These are phyloP conservation scores for Teratosphaeria viscida DNA, from an alignment of 2,329 filamentous ascomycete species.

Conservation along the genomic window DNA sequence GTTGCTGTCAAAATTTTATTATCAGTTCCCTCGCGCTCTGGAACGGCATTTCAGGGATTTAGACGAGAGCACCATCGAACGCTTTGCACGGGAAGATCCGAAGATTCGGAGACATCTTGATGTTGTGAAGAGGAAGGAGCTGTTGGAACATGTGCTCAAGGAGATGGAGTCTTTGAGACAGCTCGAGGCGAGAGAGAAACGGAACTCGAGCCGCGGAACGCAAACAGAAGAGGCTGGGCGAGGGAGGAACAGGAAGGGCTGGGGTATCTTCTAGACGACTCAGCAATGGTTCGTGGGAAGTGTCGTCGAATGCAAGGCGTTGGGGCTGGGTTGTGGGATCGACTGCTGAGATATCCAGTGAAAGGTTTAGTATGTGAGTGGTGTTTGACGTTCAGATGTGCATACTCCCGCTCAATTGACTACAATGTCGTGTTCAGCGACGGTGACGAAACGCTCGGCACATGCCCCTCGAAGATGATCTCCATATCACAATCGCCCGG, in stretches of 20 bases:
- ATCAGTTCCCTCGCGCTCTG: constrained; percentile 85
- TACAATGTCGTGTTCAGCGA: neutral
- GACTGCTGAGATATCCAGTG: neutral
- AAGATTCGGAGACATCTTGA: constrained; percentile 84
- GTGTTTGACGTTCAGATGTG: neutral
- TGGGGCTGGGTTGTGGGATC: neutral
- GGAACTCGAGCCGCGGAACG: constrained; percentile 33
- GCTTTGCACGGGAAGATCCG: constrained; percentile 85
- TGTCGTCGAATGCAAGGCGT: neutral
- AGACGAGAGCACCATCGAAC: constrained; percentile 65
- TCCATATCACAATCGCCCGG: too few species aligned
- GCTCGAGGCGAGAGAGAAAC: constrained; percentile 64
- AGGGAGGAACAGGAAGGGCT: constrained; percentile 21
- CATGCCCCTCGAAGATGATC: neutral
- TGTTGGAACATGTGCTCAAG: constrained; percentile 82
- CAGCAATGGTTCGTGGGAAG: neutral
- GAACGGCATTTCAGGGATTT: constrained; percentile 70
- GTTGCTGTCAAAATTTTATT: constrained; percentile 92
- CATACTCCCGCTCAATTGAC: neutral
- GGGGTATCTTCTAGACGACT: constrained; percentile 22
- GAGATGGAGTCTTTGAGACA: constrained; percentile 91
- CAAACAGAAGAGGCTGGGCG: constrained; percentile 17
- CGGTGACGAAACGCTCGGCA: neutral
- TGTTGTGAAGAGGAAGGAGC: constrained; percentile 81
- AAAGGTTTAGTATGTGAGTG: neutral